Percentiles rank a stretch among this genome's conserved stretches.
These are phyloP conservation scores for Ceratocystis diversiconidia DNA, from an alignment of 2,329 filamentous ascomycete genomes.

Conservation along the genomic window DNA sequence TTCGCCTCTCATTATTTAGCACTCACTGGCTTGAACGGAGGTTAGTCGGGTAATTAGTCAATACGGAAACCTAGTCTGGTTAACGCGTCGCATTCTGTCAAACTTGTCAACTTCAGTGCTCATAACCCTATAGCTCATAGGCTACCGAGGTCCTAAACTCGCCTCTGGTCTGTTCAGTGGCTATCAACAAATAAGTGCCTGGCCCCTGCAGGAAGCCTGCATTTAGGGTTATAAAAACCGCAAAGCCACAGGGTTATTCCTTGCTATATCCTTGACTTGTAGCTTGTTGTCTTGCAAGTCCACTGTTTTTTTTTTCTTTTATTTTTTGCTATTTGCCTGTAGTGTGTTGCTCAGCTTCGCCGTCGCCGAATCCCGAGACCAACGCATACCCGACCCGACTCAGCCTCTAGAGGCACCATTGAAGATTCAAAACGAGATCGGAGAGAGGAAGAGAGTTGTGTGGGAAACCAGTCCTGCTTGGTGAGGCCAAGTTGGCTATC, in stretches of 20 bases:
- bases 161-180: too few relatives aligned
- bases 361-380: constrained; percentile 1
- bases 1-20: background rate
- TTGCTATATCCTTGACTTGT: background rate
- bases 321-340: background rate
- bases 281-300: background rate
- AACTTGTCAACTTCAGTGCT: background rate
- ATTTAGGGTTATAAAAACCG: background rate
- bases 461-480: too few relatives aligned
- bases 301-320: background rate
- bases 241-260: background rate
- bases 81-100: background rate
- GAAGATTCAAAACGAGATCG: background rate
- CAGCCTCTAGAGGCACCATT: background rate
- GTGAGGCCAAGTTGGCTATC: too few relatives aligned
- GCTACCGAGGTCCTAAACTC: background rate
- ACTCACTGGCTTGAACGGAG: background rate
- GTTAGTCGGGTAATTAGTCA: constrained; percentile 1
- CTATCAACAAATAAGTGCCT: background rate
- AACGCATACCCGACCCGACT: too few relatives aligned
- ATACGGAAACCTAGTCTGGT: too few relatives aligned
- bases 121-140: background rate
- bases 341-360: background rate
- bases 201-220: background rate
- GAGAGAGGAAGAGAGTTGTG: background rate